Evolutionary conservation across 2,329 filamentous ascomycete genomes (phyloP).

Genomic region (Sporothrix sp.): DNA sequence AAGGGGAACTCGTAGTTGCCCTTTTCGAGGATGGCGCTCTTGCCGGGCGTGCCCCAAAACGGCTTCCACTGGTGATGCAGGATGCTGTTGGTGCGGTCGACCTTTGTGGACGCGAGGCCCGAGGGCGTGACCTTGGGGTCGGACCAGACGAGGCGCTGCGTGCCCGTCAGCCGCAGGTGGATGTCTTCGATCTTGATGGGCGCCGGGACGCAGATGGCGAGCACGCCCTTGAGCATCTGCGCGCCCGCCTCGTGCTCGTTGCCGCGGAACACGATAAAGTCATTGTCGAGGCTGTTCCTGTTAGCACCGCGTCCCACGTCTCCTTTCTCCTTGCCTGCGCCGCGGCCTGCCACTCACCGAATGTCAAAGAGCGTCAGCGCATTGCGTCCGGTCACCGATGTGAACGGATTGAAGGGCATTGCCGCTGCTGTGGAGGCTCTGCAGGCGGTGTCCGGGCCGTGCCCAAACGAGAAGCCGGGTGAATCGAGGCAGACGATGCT

Average conservation of each 20-base stretch:
- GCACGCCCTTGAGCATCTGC: slow-evolving; percentile 61
- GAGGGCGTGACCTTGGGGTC: slow-evolving; percentile 45
- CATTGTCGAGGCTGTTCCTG: slow-evolving; percentile 56
- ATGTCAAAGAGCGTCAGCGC: slow-evolving; percentile 49
- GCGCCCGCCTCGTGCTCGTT: slow-evolving; percentile 65
- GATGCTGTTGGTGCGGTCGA: slow-evolving; percentile 50
- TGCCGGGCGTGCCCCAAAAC: slow-evolving; percentile 50
- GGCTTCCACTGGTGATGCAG: slow-evolving; percentile 60
- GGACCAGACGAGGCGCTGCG: slow-evolving; percentile 52
- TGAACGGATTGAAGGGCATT: slow-evolving; percentile 51
- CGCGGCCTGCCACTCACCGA: slow-evolving; percentile 33
- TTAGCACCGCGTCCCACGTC: background rate
- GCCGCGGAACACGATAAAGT: slow-evolving; percentile 71
- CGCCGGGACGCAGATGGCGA: slow-evolving; percentile 64
- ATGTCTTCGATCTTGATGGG: slow-evolving; percentile 64
- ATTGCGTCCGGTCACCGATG: slow-evolving; percentile 40
- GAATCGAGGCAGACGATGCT: too few relatives aligned
- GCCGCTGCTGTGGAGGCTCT: slow-evolving; percentile 10
- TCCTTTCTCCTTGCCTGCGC: background rate
- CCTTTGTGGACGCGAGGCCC: slow-evolving; percentile 47
- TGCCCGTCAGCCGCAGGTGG: slow-evolving; percentile 60
- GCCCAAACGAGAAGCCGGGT: slow-evolving; percentile 6
- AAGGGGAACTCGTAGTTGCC: slow-evolving; percentile 83
- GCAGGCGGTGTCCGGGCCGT: background rate
- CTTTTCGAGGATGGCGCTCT: slow-evolving; percentile 50